Conservation (phyloP, 2,329 filamentous ascomycete species). For the Penicillium sp. region DNA sequence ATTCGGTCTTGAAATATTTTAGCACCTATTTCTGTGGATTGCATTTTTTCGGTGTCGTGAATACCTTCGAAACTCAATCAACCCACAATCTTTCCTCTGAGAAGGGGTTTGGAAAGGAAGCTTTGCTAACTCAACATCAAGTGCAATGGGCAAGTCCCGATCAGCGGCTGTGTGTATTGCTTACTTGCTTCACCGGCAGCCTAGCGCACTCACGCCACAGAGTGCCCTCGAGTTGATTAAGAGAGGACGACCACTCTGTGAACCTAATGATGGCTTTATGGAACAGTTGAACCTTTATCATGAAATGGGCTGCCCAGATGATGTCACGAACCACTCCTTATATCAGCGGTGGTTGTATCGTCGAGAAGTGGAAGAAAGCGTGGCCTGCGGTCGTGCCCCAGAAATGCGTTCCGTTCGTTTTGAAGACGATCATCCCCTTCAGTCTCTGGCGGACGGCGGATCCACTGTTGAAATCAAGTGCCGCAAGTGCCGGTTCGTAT, state of each 20-base stretch:
- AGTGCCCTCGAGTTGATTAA: not conserved
- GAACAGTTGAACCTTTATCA: constrained; percentile 80
- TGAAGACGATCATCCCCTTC: constrained; percentile 46
- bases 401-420: constrained; percentile 71
- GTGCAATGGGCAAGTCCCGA: constrained; percentile 93
- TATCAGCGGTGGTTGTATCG: constrained; percentile 77
- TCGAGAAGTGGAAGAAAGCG: constrained; percentile 58
- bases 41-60: too few relatives aligned
- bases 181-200: constrained; percentile 63
- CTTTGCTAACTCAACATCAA: constrained; percentile 45
- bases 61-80: too few relatives aligned
- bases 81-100: too few relatives aligned
- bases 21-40: too few relatives aligned
- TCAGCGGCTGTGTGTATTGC: constrained; percentile 79
- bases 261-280: constrained; percentile 86
- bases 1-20: too few relatives aligned
- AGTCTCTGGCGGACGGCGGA: constrained; percentile 18
- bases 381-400: constrained; percentile 72
- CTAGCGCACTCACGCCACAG: constrained; percentile 52
- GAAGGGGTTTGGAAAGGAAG: constrained; percentile 4
- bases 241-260: constrained; percentile 3
- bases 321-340: constrained; percentile 61
- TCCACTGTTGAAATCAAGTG: constrained; percentile 63
- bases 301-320: constrained; percentile 71
- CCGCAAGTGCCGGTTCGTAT: constrained; percentile 58